A percentile compares a stretch with the other conserved stretches of the same genome.
Conservation (phyloP, 1,139 yeast genomes). For the Arxiozyma bovina region DNA sequence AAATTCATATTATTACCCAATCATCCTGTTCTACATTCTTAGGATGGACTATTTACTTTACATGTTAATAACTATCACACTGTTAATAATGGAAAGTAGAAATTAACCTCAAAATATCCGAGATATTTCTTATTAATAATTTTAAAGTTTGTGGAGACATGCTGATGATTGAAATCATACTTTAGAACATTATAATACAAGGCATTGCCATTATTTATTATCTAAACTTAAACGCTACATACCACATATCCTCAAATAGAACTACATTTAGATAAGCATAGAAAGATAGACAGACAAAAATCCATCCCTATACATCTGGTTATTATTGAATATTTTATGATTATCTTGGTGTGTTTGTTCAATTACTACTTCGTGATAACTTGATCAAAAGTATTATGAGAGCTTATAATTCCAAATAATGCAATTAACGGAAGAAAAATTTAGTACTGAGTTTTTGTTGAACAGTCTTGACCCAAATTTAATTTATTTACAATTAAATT, state of each 20-base stretch:
- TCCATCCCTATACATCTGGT: neutral
- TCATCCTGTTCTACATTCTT: neutral
- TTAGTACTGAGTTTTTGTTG: neutral
- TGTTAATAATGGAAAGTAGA: too few species aligned
- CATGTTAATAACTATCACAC: too few species aligned
- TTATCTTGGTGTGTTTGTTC: neutral
- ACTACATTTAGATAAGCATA: neutral
- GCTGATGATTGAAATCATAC: neutral
- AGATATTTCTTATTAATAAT: neutral
- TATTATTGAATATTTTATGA: neutral
- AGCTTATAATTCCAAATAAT: neutral
- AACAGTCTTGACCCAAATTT: conserved; percentile 7
- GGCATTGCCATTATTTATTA: too few species aligned
- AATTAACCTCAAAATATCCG: too few species aligned
- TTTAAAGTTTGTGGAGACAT: neutral
- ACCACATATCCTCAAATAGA: neutral
- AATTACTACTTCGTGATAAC: neutral
- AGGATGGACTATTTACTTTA: too few species aligned
- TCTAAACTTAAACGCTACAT: neutral
- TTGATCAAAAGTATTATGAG: too few species aligned
- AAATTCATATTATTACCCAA: neutral
- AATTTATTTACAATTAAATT: conserved; percentile 31
- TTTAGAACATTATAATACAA: too few species aligned
- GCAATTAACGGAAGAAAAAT: neutral
- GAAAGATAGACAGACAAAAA: neutral